Percentiles rank a stretch among this genome's conserved stretches.
Evolutionary conservation across 2,329 filamentous ascomycete genomes (phyloP).

Genomic region (Colletotrichum godetiae): DNA sequence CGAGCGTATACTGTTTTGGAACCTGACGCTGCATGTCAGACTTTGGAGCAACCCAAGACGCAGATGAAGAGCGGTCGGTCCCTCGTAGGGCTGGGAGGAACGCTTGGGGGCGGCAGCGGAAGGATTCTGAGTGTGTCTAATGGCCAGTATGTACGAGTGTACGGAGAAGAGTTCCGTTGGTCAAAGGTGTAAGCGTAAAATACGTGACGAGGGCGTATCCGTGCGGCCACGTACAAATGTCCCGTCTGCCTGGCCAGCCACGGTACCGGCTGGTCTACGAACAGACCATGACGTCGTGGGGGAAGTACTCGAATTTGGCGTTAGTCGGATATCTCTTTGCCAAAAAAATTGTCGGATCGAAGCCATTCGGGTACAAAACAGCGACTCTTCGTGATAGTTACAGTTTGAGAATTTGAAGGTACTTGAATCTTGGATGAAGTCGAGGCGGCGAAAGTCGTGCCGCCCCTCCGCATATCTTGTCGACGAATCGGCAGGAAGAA

Average conservation of each 20-base stretch:
- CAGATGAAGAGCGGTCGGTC: conserved; percentile 11
- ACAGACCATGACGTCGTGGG: conserved; percentile 7
- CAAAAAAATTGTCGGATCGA: not conserved
- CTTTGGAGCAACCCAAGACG: conserved; percentile 17
- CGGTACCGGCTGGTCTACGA: not conserved
- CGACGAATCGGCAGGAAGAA: conserved; percentile 16
- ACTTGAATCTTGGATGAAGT: conserved; percentile 13
- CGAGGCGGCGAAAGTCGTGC: conserved; percentile 7
- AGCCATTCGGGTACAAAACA: not conserved
- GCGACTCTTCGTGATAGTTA: not conserved
- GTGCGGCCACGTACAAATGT: not conserved
- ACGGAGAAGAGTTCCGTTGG: not conserved
- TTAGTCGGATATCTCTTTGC: not conserved
- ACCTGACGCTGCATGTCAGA: conserved; percentile 34
- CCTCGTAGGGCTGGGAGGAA: conserved; percentile 35
- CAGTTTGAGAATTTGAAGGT: not conserved
- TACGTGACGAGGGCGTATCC: not conserved
- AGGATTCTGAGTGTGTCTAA: conserved; percentile 30
- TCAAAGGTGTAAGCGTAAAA: conserved; percentile 17
- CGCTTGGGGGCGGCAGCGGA: conserved; percentile 30
- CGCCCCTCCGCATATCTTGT: conserved; percentile 6
- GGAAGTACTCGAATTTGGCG: not conserved
- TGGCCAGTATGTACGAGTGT: not conserved
- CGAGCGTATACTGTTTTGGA: conserved; percentile 26
- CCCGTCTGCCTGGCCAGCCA: conserved; percentile 14